Evolutionary conservation across 2,329 filamentous ascomycete species (phyloP), one percentile per base, ranked within the genome.

Genomic region (Fusarium sublunatum): DNA sequence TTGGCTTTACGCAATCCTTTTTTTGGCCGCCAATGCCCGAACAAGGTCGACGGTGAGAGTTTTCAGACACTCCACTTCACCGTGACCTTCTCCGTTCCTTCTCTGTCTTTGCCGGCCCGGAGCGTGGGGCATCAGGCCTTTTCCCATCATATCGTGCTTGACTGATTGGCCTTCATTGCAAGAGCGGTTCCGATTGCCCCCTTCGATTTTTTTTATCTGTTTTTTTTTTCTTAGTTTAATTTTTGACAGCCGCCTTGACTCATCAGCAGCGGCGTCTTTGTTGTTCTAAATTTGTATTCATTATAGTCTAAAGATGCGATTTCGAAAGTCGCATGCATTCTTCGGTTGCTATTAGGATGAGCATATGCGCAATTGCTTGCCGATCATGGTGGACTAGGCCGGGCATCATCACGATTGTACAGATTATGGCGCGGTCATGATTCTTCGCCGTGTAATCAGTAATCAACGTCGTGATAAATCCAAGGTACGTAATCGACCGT

Each of bases 141-240:
- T 58, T 45, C 36, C 41, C 52, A 38, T 57, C 56, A 48, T 69
- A 70, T 70, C 71, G 67, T 73, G 71, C 67, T 72, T 55, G 62
- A 72, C 59, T 75, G 73, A 75, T 75, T 75, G 74, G 74, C 55
- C 60, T 67, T 62, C 68, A 68, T 72, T 69, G 49, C 64, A 65
- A 53, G 46, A 70, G 63, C 50, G 61, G 57, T 58, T 66, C 61
- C 61, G 64, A 56, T 34, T 59, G 42, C 51, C 40, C 53, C 39
- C 53, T 58, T 41, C n/a, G 28, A 28, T 48, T 54, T 49, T 40
- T 46, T 52, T 55, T 40, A 52, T 48, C 19, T 49, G 53, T 54
- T 40, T 41, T 53, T 58, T 54, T 55, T 57, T 62, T 51, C 42
- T 35, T 53, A 60, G 39, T 49, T 46, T 41, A 41, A 38, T 42